Conservation (phyloP, 1,284 basidiomycete genomes). For the Trichosporon faecale region DNA sequence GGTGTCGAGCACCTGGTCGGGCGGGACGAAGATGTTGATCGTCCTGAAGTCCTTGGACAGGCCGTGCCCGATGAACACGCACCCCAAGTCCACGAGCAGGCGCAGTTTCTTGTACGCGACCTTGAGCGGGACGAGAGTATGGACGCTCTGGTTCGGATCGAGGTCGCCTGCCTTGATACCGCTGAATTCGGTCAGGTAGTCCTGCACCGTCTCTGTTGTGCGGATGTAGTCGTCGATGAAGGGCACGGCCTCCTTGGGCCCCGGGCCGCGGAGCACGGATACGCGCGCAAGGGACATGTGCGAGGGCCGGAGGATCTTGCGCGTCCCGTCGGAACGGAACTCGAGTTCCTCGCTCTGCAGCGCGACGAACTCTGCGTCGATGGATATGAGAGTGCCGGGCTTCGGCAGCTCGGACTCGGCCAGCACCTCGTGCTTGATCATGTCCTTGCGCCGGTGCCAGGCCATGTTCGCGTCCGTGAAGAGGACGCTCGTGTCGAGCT, state of each 20-base stretch:
- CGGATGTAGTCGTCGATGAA: slow-evolving; percentile 99
- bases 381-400: slow-evolving; percentile 83
- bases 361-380: slow-evolving; percentile 96
- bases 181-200: slow-evolving; percentile 95
- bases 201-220: slow-evolving; percentile 89
- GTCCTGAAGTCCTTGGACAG: slow-evolving; percentile 99
- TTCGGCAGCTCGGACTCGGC: slow-evolving; percentile 72
- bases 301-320: slow-evolving; percentile 85
- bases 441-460: slow-evolving; percentile 68
- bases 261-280: slow-evolving; percentile 85
- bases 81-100: slow-evolving; percentile 86
- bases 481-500: slow-evolving; percentile 71
- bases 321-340: slow-evolving; percentile 88
- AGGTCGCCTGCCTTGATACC: slow-evolving; percentile 93
- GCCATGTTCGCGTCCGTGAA: slow-evolving; percentile 84
- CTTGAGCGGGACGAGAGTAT: slow-evolving; percentile 92
- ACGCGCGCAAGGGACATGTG: slow-evolving; percentile 90
- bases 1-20: slow-evolving; percentile 92
- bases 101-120: slow-evolving; percentile 98
- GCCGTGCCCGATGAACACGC: slow-evolving; percentile 96
- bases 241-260: slow-evolving; percentile 71
- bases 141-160: slow-evolving; percentile 73
- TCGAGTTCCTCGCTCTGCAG: slow-evolving; percentile 98
- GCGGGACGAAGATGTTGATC: slow-evolving; percentile 96
- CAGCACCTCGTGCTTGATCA: slow-evolving; percentile 76